Evolutionary conservation across 345 rosid genomes (phyloP).

Genomic region (Salix suchowensis): DNA sequence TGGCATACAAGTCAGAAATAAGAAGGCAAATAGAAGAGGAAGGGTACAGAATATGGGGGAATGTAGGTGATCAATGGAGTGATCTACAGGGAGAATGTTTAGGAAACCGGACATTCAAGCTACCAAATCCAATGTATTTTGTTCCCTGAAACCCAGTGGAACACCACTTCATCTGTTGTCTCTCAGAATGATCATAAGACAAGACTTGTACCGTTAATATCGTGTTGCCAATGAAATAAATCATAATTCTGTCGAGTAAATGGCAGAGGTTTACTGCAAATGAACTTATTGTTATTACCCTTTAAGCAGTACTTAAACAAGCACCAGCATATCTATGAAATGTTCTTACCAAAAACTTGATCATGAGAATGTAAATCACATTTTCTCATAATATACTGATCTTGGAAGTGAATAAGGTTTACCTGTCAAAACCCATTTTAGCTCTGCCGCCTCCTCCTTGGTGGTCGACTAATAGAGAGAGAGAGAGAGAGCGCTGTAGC

Average conservation of each 20-base stretch:
- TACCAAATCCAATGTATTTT: conserved; percentile 88
- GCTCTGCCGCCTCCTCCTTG: neutral
- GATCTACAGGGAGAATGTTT: conserved; percentile 62
- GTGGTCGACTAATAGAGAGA: neutral
- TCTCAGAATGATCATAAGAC: neutral
- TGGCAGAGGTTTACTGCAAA: neutral
- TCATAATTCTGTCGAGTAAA: neutral
- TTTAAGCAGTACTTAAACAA: neutral
- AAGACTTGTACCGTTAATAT: neutral
- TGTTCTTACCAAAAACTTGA: neutral
- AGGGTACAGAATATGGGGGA: conserved; percentile 81
- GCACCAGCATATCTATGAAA: too few relatives aligned
- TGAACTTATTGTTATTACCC: neutral
- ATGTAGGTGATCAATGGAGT: conserved; percentile 89
- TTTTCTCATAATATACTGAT: too few relatives aligned
- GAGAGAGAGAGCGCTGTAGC: too few relatives aligned
- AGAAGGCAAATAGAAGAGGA: conserved; percentile 50
- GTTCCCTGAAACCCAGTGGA: conserved; percentile 40
- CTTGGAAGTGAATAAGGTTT: neutral
- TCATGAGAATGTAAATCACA: neutral
- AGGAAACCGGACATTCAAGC: conserved; percentile 74
- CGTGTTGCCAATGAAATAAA: neutral
- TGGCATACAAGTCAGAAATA: conserved; percentile 49
- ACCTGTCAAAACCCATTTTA: neutral
- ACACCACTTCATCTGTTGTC: neutral